A percentile compares a stretch with the other conserved stretches of the same genome.
These are phyloP conservation scores for Fusarium xyrophilum DNA, from an alignment of 2,329 filamentous ascomycete genomes.

Conservation along the genomic window DNA sequence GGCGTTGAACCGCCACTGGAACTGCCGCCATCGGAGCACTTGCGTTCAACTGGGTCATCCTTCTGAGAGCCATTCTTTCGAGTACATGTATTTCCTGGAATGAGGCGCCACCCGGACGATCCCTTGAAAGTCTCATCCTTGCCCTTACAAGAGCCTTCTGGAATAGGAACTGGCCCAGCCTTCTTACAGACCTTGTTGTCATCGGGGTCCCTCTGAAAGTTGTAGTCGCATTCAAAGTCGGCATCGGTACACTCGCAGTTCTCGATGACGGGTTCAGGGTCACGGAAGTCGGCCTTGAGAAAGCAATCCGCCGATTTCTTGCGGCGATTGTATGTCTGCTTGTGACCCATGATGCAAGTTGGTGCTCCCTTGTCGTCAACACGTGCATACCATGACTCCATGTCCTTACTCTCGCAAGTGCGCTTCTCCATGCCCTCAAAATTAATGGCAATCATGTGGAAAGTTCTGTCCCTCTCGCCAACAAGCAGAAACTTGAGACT, in stretches of 20 bases:
- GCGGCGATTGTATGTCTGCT: constrained; percentile 82
- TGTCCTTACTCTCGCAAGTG: constrained; percentile 78
- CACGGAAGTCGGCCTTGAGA: constrained; percentile 83
- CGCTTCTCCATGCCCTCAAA: constrained; percentile 82
- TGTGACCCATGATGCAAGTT: constrained; percentile 95
- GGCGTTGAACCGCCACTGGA: constrained; percentile 45
- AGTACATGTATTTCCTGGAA: constrained; percentile 81
- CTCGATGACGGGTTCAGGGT: constrained; percentile 72
- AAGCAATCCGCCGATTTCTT: constrained; percentile 92
- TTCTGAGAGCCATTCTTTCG: constrained; percentile 67
- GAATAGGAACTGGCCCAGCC: constrained; percentile 67
- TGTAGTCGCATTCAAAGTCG: constrained; percentile 97
- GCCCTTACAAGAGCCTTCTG: constrained; percentile 74
- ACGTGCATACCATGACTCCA: constrained; percentile 89
- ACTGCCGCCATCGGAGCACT: constrained; percentile 70
- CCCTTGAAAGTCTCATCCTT: constrained; percentile 78
- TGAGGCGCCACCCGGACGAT: constrained; percentile 88
- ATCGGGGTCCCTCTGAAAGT: constrained; percentile 72
- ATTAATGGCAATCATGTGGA: constrained; percentile 77
- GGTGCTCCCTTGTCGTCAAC: constrained; percentile 80
- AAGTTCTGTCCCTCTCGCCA: constrained; percentile 64
- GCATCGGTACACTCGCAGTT: constrained; percentile 80
- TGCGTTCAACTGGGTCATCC: constrained; percentile 74
- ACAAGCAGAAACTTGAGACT: constrained; percentile 88
- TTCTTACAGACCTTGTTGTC: constrained; percentile 74